These are phyloP conservation scores for Alopecurus myosuroides DNA, from an alignment of 176 grass and related monocot species.

Conservation along the genomic window DNA sequence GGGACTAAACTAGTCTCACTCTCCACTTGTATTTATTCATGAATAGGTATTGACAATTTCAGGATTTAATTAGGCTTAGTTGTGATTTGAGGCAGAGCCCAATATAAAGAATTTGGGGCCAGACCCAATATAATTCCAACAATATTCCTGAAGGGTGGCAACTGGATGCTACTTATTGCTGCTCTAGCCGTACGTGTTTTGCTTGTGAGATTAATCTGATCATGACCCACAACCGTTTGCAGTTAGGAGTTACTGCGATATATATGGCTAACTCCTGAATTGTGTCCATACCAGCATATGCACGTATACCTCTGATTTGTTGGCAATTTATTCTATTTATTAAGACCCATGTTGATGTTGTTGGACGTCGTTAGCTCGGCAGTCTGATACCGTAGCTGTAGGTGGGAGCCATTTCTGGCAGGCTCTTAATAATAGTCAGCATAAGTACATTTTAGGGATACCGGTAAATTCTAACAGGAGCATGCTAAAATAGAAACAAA, in stretches of 20 bases:
- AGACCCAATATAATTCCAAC: too few relatives aligned
- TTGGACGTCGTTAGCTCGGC: background rate
- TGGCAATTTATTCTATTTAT: background rate
- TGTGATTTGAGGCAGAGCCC: too few relatives aligned
- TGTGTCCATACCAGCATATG: background rate
- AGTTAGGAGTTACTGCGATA: background rate
- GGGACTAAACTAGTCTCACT: too few relatives aligned
- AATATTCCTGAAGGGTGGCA: background rate
- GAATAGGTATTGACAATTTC: too few relatives aligned
- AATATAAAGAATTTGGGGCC: too few relatives aligned
- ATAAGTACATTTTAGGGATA: background rate
- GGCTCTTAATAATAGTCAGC: background rate
- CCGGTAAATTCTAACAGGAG: background rate
- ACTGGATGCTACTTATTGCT: background rate
- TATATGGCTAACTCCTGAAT: background rate
- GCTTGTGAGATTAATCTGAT: background rate
- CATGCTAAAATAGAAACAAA: background rate
- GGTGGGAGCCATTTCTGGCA: background rate
- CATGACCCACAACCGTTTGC: background rate
- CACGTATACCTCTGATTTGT: background rate
- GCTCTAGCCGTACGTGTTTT: background rate
- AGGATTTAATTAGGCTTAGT: too few relatives aligned
- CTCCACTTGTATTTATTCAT: too few relatives aligned
- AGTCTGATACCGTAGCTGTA: background rate
- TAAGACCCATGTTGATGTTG: background rate